These are phyloP conservation scores for Annulohypoxylon nitens DNA, from an alignment of 495 filamentous ascomycete genomes.

Conservation along the genomic window DNA sequence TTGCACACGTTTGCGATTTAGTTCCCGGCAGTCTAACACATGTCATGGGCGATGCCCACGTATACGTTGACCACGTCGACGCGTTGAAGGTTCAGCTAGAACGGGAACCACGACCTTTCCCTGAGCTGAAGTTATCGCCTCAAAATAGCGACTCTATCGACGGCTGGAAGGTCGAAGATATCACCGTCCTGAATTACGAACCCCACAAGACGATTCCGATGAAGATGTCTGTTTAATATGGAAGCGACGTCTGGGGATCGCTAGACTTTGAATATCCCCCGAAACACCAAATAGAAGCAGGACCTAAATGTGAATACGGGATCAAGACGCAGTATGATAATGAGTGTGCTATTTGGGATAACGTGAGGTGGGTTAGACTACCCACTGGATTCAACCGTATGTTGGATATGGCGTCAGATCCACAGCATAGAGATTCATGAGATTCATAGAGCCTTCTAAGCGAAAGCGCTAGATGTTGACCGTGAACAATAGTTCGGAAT, in stretches of 20 bases:
- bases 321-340: constrained; percentile 31
- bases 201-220: constrained; percentile 92
- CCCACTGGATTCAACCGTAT: background rate
- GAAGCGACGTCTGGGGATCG: background rate
- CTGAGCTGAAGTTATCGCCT: constrained; percentile 76
- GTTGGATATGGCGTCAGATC: background rate
- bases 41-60: constrained; percentile 96
- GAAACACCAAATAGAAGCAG: background rate
- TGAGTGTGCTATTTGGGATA: constrained; percentile 24
- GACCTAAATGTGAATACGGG: background rate
- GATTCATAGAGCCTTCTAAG: background rate
- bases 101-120: constrained; percentile 85
- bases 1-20: constrained; percentile 87
- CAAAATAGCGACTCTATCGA: constrained; percentile 78
- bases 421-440: background rate
- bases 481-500: too few relatives aligned
- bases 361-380: background rate
- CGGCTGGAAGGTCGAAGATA: constrained; percentile 89
- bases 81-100: constrained; percentile 83
- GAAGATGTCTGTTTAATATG: constrained; percentile 92
- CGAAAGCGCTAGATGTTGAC: too few relatives aligned
- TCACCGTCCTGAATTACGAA: constrained; percentile 87
- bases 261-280: background rate
- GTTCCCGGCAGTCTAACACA: constrained; percentile 87
- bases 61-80: constrained; percentile 93